These are phyloP conservation scores for Colletotrichum liriopes DNA, from an alignment of 2,329 filamentous ascomycete genomes.

Conservation along the genomic window DNA sequence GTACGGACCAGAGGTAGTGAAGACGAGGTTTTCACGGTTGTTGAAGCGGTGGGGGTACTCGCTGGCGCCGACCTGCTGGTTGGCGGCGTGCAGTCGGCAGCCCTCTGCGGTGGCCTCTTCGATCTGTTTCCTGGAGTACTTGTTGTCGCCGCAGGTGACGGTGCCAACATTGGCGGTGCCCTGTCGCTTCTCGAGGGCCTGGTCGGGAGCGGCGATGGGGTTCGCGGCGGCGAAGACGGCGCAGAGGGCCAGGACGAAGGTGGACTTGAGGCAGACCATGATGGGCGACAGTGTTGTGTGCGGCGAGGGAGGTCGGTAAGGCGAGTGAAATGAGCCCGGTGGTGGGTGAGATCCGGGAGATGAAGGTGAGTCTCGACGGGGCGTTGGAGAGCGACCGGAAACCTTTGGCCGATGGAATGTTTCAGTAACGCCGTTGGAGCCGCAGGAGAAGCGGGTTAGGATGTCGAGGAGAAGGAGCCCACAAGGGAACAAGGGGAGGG, in stretches of 20 bases:
- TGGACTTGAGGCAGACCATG: conserved; percentile 40
- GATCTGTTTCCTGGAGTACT: conserved; percentile 38
- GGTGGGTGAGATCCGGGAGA: not conserved
- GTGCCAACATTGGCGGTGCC: conserved; percentile 6
- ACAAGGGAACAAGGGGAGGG: conserved; percentile 1
- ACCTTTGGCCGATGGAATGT: not conserved
- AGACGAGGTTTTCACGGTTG: conserved; percentile 57
- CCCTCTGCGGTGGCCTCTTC: conserved; percentile 41
- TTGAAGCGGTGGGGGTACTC: conserved; percentile 57
- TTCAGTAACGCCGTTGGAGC: not conserved
- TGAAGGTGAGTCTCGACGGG: not conserved
- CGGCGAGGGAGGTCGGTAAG: not conserved
- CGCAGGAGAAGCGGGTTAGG: not conserved
- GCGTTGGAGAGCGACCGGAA: not conserved
- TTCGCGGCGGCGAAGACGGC: conserved; percentile 12
- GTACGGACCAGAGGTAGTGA: conserved; percentile 53
- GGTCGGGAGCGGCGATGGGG: conserved; percentile 7
- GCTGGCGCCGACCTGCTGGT: conserved; percentile 36
- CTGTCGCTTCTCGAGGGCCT: conserved; percentile 34
- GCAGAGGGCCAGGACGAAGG: conserved; percentile 23
- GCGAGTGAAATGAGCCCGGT: not conserved
- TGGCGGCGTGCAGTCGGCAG: conserved; percentile 36
- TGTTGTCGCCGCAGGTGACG: conserved; percentile 34
- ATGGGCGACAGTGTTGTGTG: not conserved
- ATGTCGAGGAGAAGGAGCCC: too few species aligned